Conservation (phyloP, 2,329 filamentous ascomycete species). For the Aspergillus pseudoviridinutans region DNA sequence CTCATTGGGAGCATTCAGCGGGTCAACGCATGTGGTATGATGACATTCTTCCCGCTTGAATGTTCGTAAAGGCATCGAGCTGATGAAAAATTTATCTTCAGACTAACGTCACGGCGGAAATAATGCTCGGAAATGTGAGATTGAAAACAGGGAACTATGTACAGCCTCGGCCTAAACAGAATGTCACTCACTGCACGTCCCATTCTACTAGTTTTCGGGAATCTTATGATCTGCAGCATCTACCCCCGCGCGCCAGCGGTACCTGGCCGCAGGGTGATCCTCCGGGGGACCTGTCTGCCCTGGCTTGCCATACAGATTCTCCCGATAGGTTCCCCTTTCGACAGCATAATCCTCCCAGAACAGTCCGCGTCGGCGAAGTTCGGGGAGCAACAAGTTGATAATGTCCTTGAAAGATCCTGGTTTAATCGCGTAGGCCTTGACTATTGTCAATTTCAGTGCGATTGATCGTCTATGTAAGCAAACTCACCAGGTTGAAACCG, state of each 20-base stretch:
- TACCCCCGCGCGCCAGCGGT: constrained; percentile 36
- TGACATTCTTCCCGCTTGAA: too few species aligned
- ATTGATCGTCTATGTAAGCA: background rate
- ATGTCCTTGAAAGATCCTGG: constrained; percentile 66
- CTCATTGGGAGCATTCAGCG: too few species aligned
- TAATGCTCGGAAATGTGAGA: too few species aligned
- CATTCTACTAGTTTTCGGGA: constrained; percentile 19
- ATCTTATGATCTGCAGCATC: constrained; percentile 27
- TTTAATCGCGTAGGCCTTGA: constrained; percentile 60
- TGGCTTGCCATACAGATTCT: constrained; percentile 33
- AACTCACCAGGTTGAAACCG: constrained; percentile 66
- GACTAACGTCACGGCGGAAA: too few species aligned
- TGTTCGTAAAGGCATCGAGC: too few species aligned
- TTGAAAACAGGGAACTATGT: too few species aligned
- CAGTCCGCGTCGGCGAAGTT: constrained; percentile 54
- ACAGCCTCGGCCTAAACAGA: too few species aligned
- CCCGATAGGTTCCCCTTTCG: constrained; percentile 35
- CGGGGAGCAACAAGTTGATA: constrained; percentile 61
- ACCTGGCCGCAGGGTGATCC: constrained; percentile 36
- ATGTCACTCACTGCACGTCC: too few species aligned
- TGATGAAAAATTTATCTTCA: too few species aligned
- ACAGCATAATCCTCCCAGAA: constrained; percentile 39
- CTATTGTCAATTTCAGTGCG: constrained; percentile 15
- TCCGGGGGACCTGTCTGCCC: constrained; percentile 31
- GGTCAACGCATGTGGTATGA: too few species aligned